Conservation (phyloP, 306 rosid genomes). For the Abrus precatorius region DNA sequence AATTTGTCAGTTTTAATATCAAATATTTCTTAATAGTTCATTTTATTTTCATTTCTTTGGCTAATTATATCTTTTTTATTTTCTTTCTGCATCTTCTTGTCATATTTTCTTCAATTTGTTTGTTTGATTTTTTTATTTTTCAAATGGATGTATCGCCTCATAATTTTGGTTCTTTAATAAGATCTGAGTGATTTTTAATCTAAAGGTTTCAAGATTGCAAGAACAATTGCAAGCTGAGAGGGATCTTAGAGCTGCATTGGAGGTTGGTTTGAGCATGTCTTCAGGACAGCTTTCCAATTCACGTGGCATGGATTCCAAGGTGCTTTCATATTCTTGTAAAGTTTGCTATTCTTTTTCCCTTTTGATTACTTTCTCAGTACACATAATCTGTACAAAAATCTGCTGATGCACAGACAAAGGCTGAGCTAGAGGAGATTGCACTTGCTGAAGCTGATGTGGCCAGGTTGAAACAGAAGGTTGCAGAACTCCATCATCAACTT, state of each 20-base stretch:
- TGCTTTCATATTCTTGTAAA: constrained; percentile 45
- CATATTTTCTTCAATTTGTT: not conserved
- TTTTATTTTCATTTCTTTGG: constrained; percentile 5
- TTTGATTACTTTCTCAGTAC: constrained; percentile 34
- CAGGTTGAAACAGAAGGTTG: constrained; percentile 98
- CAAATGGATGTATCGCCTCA: constrained; percentile 4
- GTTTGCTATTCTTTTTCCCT: constrained; percentile 6
- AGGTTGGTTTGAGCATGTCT: constrained; percentile 98
- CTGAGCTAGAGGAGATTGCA: constrained; percentile 98
- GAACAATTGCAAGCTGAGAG: constrained; percentile 99
- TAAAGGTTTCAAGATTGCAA: constrained; percentile 96
- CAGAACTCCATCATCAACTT: constrained; percentile 97
- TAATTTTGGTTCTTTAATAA: constrained; percentile 18
- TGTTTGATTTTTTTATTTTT: constrained; percentile 5
- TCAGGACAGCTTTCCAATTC: constrained; percentile 89
- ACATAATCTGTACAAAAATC: constrained; percentile 52
- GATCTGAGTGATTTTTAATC: constrained; percentile 47
- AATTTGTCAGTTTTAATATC: constrained; percentile 26
- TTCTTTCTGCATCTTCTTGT: not conserved
- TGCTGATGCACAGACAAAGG: constrained; percentile 80
- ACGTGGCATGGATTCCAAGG: constrained; percentile 98
- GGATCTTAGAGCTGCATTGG: constrained; percentile 99
- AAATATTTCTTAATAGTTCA: not conserved
- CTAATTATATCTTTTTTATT: not conserved
- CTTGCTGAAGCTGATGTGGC: constrained; percentile 99